These are phyloP conservation scores for Phytophthora sojae DNA, from an alignment of 352 stramenopile genomes.

Conservation along the genomic window DNA sequence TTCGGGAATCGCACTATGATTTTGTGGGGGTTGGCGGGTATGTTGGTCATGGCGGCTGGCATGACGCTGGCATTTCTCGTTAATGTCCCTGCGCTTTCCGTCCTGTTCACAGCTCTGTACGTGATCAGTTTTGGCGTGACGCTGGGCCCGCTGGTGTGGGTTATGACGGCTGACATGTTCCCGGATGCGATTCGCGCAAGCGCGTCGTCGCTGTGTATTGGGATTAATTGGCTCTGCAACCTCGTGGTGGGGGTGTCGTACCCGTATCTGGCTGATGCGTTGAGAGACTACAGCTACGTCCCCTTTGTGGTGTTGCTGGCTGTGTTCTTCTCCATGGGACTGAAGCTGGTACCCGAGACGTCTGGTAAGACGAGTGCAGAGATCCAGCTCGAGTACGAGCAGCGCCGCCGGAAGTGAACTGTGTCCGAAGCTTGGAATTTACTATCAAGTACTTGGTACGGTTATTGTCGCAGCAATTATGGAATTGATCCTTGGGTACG, in stretches of 20 bases:
- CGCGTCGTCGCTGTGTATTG: slow-evolving; percentile 33
- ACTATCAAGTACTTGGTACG: too few relatives aligned
- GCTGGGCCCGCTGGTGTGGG: slow-evolving; percentile 28
- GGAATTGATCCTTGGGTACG: too few relatives aligned
- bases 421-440: neutral
- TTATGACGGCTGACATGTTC: slow-evolving; percentile 37
- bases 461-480: too few relatives aligned
- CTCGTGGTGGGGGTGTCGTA: slow-evolving; percentile 63
- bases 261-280: slow-evolving; percentile 54
- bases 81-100: slow-evolving; percentile 55
- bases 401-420: neutral
- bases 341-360: slow-evolving; percentile 64
- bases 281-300: slow-evolving; percentile 49
- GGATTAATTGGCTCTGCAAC: slow-evolving; percentile 62
- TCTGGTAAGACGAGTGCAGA: slow-evolving; percentile 65
- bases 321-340: slow-evolving; percentile 50
- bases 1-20: slow-evolving; percentile 71
- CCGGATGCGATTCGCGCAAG: slow-evolving; percentile 30
- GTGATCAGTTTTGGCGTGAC: slow-evolving; percentile 44
- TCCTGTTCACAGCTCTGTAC: slow-evolving; percentile 53
- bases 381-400: slow-evolving; percentile 57
- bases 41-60: slow-evolving; percentile 54
- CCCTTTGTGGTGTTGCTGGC: slow-evolving; percentile 57
- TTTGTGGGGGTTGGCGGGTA: slow-evolving; percentile 45
- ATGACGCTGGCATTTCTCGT: slow-evolving; percentile 56